Evolutionary conservation across 768 basidiomycete genomes (phyloP), one percentile per base, ranked within the genome.

Genomic region (Leccinum uliginosum): DNA sequence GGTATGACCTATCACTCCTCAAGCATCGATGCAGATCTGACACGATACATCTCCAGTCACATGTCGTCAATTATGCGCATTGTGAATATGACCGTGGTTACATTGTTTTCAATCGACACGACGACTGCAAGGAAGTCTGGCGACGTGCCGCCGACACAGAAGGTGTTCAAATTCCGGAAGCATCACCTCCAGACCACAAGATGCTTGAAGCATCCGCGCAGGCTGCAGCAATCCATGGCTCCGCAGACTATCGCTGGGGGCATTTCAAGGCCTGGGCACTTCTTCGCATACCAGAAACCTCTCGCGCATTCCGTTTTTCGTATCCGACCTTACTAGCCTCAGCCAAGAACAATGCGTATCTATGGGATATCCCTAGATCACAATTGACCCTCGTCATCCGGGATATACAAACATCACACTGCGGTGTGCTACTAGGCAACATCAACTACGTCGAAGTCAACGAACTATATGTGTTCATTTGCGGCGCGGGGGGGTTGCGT

Each of bases 41-140:
- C 24, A 9, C 17, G 10, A 56, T 51, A 23, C 10, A 34, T 30
- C 32, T 44, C 19, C 23, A 66, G 62, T 54, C 21, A 50, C 56
- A 62, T 51, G 53, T 34, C 53, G 54, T 56, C 30, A 50, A 27
- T 14, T 79, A 75, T 48, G 88, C 89, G 0, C 89, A 91, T 63
- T 80, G 82, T 61, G 91, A 92, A 69, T 93, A 90, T 60, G 83
- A 75, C 14, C 72, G 79, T 27, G 90, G 91, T 9, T 90, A 81
- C 64, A 73, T 91, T 48, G 72, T 91, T 48, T 88, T 90, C 66
- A 86, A 91, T 63, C 80, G 85, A 29, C 46, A 67, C 21, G 78
- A 76, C 27, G 76, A 78, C 9, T 64, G 72, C 59, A 86, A 86
- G 60, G 91, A 93, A 66, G 82, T 91, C 14, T 93, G 90, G 91